A percentile compares a stretch with the other conserved stretches of the same genome.
Evolutionary conservation across 2,329 filamentous ascomycete genomes (phyloP).

Genomic region (Cladorrhinum sp.): DNA sequence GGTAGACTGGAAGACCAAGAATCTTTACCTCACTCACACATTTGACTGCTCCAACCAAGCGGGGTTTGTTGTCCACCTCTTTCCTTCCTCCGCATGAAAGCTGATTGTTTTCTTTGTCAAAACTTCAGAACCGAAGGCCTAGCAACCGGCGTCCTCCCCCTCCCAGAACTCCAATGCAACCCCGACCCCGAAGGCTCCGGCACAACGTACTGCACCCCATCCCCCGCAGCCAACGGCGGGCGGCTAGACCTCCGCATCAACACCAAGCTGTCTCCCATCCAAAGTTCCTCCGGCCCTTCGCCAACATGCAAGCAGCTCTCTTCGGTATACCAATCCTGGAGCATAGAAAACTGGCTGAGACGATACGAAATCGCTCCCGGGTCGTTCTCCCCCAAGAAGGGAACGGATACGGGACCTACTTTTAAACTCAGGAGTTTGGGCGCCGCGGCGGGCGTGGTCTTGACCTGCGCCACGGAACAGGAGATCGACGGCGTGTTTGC

Average conservation of each 20-base stretch:
- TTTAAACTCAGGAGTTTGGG: constrained; percentile 30
- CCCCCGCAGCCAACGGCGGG: constrained; percentile 15
- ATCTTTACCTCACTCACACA: constrained; percentile 35
- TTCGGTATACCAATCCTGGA: constrained; percentile 33
- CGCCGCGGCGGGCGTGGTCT: constrained; percentile 28
- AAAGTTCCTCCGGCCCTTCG: constrained; percentile 23
- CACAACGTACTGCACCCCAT: constrained; percentile 27
- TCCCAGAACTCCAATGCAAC: constrained; percentile 31
- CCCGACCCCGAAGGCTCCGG: constrained; percentile 16
- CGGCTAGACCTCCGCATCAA: constrained; percentile 21
- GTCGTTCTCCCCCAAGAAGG: constrained; percentile 9
- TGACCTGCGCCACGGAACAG: constrained; percentile 28
- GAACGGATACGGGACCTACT: constrained; percentile 31
- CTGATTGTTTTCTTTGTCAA: background rate
- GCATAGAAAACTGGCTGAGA: constrained; percentile 32
- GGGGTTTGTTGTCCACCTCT: constrained; percentile 17
- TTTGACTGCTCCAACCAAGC: constrained; percentile 33
- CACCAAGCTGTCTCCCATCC: constrained; percentile 21
- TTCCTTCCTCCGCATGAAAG: background rate
- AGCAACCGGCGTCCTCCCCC: constrained; percentile 30
- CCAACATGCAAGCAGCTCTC: constrained; percentile 22
- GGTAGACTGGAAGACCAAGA: constrained; percentile 34
- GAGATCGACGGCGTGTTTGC: constrained; percentile 26
- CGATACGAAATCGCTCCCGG: constrained; percentile 30
- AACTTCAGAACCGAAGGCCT: constrained; percentile 28